Conservation (phyloP, 202 grass and related monocot genomes). For the Panicum virgatum region DNA sequence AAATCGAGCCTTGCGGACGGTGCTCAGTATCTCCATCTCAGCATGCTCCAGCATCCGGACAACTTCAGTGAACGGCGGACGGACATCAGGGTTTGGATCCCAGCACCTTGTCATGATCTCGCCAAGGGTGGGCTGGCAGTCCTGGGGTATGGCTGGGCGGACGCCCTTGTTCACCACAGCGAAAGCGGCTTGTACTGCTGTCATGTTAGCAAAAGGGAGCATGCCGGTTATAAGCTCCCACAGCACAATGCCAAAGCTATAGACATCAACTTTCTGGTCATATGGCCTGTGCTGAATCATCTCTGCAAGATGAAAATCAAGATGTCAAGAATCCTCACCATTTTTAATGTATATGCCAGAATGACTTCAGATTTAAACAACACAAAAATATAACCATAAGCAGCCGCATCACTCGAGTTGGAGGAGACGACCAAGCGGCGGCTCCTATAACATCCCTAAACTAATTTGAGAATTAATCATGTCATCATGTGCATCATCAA, state of each 20-base stretch:
- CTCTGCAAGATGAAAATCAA: constrained; percentile 49
- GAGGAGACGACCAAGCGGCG: no score
- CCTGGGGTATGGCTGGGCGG: constrained; percentile 76
- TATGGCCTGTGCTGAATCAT: constrained; percentile 96
- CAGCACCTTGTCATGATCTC: constrained; percentile 88
- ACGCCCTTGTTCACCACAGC: constrained; percentile 84
- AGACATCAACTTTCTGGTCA: constrained; percentile 87
- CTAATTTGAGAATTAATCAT: not conserved
- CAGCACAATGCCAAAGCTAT: constrained; percentile 87
- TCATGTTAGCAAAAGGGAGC: constrained; percentile 85
- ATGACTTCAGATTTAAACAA: not conserved
- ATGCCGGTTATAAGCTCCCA: constrained; percentile 86
- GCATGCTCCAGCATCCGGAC: constrained; percentile 77
- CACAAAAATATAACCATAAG: not conserved
- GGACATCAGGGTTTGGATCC: constrained; percentile 73
- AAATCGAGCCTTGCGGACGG: constrained; percentile 77
- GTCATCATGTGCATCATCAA: no score
- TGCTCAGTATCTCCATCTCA: constrained; percentile 68
- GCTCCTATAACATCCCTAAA: no score
- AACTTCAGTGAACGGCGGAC: constrained; percentile 70
- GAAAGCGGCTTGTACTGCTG: constrained; percentile 86
- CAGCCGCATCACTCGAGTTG: not conserved
- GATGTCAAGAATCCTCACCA: not conserved
- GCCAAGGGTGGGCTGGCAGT: constrained; percentile 61
- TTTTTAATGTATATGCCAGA: not conserved